Conservation (phyloP, 169 alveolate genomes). For the Perkinsus olseni region DNA sequence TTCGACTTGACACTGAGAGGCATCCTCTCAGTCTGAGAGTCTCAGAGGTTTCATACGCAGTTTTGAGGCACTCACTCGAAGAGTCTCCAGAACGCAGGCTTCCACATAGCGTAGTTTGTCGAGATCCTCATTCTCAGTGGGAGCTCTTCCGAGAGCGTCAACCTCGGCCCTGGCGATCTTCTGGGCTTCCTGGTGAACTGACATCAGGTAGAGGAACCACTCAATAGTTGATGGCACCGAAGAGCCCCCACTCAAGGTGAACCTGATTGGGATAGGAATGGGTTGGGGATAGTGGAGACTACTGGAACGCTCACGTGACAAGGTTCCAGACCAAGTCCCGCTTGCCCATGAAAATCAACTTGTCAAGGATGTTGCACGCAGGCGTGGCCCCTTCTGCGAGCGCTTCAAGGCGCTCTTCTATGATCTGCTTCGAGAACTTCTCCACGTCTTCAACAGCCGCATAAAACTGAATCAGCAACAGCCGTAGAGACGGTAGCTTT, state of each 20-base stretch:
- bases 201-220: neutral
- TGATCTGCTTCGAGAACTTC: neutral
- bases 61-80: neutral
- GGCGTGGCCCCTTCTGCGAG: neutral
- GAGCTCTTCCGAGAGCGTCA: neutral
- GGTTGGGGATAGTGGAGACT: neutral
- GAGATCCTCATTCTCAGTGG: neutral
- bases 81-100: neutral
- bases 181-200: neutral
- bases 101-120: neutral
- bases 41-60: no score
- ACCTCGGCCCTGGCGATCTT: neutral
- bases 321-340: neutral
- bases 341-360: neutral
- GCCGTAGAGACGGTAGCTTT: neutral
- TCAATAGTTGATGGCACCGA: neutral
- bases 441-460: neutral
- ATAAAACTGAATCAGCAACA: no score
- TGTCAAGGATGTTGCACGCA: neutral
- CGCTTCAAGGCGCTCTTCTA: neutral
- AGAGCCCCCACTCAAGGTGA: neutral
- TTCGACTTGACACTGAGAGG: no score
- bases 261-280: neutral
- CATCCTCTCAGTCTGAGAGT: no score
- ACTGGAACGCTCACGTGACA: neutral